Conservation (phyloP, 352 stramenopile species). For the Pythium periplocum region DNA sequence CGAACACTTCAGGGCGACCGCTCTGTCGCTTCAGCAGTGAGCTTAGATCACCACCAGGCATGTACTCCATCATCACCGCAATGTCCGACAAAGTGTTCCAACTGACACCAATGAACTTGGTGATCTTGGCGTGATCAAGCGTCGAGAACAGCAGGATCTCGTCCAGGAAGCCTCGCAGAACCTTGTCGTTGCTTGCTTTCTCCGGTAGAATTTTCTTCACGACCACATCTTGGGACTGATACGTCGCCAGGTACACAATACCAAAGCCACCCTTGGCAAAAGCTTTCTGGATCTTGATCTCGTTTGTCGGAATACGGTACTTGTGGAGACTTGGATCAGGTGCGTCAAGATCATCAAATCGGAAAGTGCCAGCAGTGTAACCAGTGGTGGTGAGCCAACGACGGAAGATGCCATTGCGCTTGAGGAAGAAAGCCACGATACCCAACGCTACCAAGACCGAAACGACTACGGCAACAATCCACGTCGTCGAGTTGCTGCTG, state of each 20-base stretch:
- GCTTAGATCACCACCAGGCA: conserved; percentile 71
- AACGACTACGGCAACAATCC: neutral
- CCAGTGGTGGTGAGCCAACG: too few species aligned
- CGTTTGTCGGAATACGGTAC: conserved; percentile 53
- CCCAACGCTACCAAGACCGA: neutral
- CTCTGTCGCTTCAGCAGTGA: conserved; percentile 59
- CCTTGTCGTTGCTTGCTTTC: conserved; percentile 57
- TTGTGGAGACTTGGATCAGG: conserved; percentile 50
- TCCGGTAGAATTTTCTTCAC: conserved; percentile 69
- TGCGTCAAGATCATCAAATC: neutral
- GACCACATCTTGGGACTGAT: conserved; percentile 40
- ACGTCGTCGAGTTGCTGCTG: neutral
- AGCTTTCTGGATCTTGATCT: conserved; percentile 46
- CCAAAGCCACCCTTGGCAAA: conserved; percentile 68
- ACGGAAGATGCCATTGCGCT: neutral
- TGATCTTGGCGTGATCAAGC: conserved; percentile 57
- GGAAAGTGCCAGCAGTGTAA: neutral
- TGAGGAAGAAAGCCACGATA: neutral
- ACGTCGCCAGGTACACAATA: conserved; percentile 56
- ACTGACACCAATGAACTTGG: conserved; percentile 62
- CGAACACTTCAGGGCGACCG: conserved; percentile 44
- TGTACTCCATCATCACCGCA: conserved; percentile 76
- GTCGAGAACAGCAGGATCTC: conserved; percentile 74
- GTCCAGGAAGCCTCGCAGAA: conserved; percentile 52
- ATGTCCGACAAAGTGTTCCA: conserved; percentile 78